Base-by-base conservation (phyloP, 2,329 filamentous ascomycete species). In the Cladosporium austrohemisphaericum region DNA sequence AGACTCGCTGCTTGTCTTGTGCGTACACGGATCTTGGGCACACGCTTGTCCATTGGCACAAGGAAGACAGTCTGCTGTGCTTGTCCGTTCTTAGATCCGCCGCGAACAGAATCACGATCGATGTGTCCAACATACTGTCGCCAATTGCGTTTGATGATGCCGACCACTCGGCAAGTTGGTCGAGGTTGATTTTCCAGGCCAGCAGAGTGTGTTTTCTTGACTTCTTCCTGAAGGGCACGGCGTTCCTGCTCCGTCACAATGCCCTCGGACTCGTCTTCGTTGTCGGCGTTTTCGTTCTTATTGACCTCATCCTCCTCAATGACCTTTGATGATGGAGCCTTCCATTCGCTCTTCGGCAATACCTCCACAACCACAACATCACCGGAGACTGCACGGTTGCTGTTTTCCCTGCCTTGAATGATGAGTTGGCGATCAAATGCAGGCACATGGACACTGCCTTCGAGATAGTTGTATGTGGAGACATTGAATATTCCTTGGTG, bases 401-500 rank as follows among this genome's bases (percentile, higher is more conserved):
- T 96, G 69, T 94, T 96, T 63, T 98, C 93, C 53, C 93, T 81
- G 10, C 93, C 93, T 13, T 97, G 77, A 38, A 98, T 80, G 13
- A 98, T 76, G 23, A 98, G 79, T 1, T 90, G 79, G 61, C 93
- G 94, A 52, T 93, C 85, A 62, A 98, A 98, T 4, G 91, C 83
- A 1, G 91, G 83, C 1, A 95, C 90, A 60, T 92, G 85, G 54
- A 97, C 86, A 1, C 89, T 90, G 1, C 89, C 93, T 68, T 98
- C 93, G 9, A 98, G 77, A 61, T 97, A 98, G 72, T 98, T 98
- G 76, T 97, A 98, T 1, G 89, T 88, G 6, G 93, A 97, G 22
- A 97, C 89, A 63, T 91, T 95, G 74, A 96, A 98, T 19, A 88
- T 84, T 5, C 93, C 93, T 70, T 98, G 92, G 66, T 98, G 93